Base-by-base conservation (phyloP, 2,329 filamentous ascomycete species). In the Botrytis squamosa region DNA sequence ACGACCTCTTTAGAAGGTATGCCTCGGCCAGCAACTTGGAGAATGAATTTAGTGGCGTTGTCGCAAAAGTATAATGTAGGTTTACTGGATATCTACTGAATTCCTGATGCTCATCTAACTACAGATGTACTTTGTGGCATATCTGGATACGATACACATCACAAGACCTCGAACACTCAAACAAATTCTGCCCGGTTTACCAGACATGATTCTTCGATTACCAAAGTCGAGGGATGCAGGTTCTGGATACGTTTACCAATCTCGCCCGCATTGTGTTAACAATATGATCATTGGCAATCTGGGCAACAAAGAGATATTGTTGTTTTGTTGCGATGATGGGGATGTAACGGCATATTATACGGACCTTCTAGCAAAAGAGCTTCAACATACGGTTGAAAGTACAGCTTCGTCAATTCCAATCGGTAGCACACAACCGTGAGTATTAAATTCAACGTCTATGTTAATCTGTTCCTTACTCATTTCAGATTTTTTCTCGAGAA, bases 291-390 rank as follows among this genome's bases (percentile, higher is more conserved):
- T 92, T 40, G 91, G 91, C 25, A 87, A 92, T 65, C 83, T 95
- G 20, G 93, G 93, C 0, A 83, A 86, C 10, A 84, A 92, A 69
- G 93, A 96, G 81, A 87, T 94, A 44, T 77, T 95, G 8, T 81
- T 93, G 6, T 83, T 90, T 62, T 87, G 85, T 52, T 93, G 88
- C 74, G 93, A 95, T 77, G 92, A 94, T 75, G 93, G 93, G 10
- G 93, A 95, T 79, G 87, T 94, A 3, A 84, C 89, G 65, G 91
- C 88, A 10, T 95, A 92, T 81, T 90, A 92, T 79, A 91, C 89
- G 20, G 72, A 79, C 40, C 29, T 74, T 1, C 60, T 78, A 20
- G 49, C 72, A 14, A 49, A 46, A 52, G 66, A 73, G 22, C 33
- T 70, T 44, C 55, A 42, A 52, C 29, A 25, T n/a, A 33, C n/a